A percentile compares a stretch with the other conserved stretches of the same genome.
These are phyloP conservation scores for Hymenotorrendiella dingleyae DNA, from an alignment of 2,329 filamentous ascomycete species.

Conservation along the genomic window DNA sequence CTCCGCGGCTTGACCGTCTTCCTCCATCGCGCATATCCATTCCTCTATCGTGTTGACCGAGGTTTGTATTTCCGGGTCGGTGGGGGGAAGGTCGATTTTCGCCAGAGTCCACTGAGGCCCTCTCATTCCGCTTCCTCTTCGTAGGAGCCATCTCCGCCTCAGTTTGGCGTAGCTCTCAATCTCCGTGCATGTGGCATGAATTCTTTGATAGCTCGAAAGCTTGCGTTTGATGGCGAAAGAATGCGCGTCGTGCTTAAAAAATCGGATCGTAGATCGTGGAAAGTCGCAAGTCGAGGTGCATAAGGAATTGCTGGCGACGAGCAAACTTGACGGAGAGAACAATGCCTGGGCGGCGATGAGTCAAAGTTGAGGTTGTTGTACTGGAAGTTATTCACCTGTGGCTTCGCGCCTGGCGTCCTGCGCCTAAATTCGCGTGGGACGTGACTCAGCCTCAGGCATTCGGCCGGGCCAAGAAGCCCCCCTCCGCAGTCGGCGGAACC, in stretches of 20 bases:
- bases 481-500: no score
- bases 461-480: no score
- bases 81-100: slow-evolving; percentile 55
- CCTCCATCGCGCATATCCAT: slow-evolving; percentile 42
- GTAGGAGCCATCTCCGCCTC: slow-evolving; percentile 27
- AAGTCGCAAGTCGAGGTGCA: slow-evolving; percentile 1
- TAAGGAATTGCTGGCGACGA: background rate
- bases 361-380: no score
- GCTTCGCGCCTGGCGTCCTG: no score
- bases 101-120: slow-evolving; percentile 33
- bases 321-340: background rate
- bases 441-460: no score
- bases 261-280: slow-evolving; percentile 4
- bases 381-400: no score
- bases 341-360: background rate
- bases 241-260: no score
- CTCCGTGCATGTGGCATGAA: slow-evolving; percentile 23
- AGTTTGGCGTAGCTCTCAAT: slow-evolving; percentile 16
- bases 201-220: slow-evolving; percentile 8
- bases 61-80: slow-evolving; percentile 49
- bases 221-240: slow-evolving; percentile 6
- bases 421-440: no score
- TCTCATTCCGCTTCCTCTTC: slow-evolving; percentile 33
- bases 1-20: slow-evolving; percentile 41
- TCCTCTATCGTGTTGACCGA: slow-evolving; percentile 54